phyloP scores from a whole-genome alignment of 2,329 filamentous ascomycete species.

The Sclerotiophoma versabilis region DNA sequence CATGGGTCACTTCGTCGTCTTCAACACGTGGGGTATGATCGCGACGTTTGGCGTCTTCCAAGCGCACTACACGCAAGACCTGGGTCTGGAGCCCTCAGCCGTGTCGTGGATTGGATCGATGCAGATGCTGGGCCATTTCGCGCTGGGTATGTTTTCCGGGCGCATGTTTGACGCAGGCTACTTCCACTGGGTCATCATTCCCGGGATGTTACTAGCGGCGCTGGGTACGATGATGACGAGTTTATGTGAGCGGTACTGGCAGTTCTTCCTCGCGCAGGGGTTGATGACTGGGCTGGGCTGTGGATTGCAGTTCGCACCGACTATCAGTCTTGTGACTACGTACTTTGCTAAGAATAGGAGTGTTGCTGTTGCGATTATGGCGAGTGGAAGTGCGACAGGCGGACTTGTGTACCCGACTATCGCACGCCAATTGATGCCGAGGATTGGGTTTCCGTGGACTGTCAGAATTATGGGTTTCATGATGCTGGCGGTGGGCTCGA shows the following conservation, averaged over 20 bases:
- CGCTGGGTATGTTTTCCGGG: conserved; percentile 59
- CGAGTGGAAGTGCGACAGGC: conserved; percentile 67
- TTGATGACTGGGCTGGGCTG: conserved; percentile 44
- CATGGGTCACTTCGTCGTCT: conserved; percentile 48
- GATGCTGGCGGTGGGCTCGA: conserved; percentile 55
- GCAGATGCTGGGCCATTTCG: conserved; percentile 60
- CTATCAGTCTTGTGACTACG: conserved; percentile 50
- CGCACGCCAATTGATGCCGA: conserved; percentile 62
- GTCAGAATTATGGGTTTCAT: conserved; percentile 68
- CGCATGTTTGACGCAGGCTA: conserved; percentile 61
- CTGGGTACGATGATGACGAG: conserved; percentile 62
- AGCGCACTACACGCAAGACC: conserved; percentile 41
- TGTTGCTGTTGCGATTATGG: conserved; percentile 66
- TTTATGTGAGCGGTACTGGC: conserved; percentile 58
- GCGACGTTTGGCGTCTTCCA: conserved; percentile 49
- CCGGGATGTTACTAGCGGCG: conserved; percentile 54
- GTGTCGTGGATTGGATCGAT: conserved; percentile 62
- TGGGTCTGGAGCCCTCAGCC: conserved; percentile 48
- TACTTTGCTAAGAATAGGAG: conserved; percentile 68
- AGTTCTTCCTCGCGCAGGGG: conserved; percentile 51
- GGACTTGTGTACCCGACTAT: conserved; percentile 69
- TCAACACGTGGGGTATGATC: conserved; percentile 50
- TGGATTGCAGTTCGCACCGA: conserved; percentile 46
- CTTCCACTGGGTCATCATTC: conserved; percentile 54
- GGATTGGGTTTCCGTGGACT: conserved; percentile 70